Conservation (phyloP, 139 green algal species). For the Edaphochlamys debaryana region DNA sequence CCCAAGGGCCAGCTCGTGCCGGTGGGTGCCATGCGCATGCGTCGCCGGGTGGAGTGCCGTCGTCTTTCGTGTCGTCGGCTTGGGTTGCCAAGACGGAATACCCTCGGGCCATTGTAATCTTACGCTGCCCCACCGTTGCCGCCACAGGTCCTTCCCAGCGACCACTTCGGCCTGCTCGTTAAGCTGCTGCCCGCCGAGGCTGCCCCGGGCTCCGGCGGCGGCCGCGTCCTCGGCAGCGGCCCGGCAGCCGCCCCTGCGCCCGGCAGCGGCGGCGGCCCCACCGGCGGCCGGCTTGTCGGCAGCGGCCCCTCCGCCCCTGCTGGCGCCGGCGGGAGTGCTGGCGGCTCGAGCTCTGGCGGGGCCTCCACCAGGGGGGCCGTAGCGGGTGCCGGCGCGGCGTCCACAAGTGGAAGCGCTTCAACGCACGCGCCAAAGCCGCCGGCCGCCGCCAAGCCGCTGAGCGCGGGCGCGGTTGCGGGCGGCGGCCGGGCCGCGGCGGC, state of each 20-base stretch:
- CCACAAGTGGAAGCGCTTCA: too few species aligned
- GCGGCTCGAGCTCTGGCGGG: too few species aligned
- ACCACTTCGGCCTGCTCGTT: slow-evolving; percentile 75
- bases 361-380: too few species aligned
- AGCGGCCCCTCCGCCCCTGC: too few species aligned
- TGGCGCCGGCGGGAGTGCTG: too few species aligned
- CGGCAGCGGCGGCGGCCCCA: too few species aligned
- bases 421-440: too few species aligned
- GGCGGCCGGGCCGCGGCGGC: too few species aligned
- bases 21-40: neutral
- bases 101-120: neutral
- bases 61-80: neutral
- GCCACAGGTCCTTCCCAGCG: slow-evolving; percentile 63
- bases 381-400: too few species aligned
- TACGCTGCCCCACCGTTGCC: neutral
- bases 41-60: neutral
- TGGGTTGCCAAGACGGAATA: neutral
- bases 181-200: slow-evolving; percentile 21
- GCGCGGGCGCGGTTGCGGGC: too few species aligned
- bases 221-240: neutral
- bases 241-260: neutral
- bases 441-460: too few species aligned
- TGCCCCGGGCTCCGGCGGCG: neutral
- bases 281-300: too few species aligned
- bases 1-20: slow-evolving; percentile 40